These are phyloP conservation scores for Tagetes erecta DNA, from an alignment of 129 eudicot genomes.

Conservation along the genomic window DNA sequence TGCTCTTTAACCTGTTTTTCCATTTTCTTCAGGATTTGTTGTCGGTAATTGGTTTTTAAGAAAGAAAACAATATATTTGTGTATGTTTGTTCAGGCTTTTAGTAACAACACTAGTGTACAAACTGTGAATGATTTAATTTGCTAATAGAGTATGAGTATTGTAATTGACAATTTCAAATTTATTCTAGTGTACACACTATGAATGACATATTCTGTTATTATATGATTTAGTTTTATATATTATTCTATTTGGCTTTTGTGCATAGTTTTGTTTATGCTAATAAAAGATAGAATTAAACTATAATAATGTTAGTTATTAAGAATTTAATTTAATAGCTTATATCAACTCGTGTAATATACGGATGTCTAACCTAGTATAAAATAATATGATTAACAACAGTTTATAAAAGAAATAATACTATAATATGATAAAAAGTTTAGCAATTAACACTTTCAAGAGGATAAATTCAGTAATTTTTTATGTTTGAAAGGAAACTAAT, in stretches of 20 bases:
- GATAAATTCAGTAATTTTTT: no score
- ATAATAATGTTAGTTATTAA: no score
- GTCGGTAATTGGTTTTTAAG: constrained; percentile 25
- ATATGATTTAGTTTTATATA: background rate
- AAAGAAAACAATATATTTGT: background rate
- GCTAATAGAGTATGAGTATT: no score
- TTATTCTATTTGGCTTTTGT: background rate
- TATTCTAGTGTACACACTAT: background rate
- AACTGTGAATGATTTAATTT: background rate
- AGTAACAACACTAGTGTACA: background rate
- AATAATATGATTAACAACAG: no score
- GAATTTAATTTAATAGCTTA: background rate
- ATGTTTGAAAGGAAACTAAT: no score
- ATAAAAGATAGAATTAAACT: background rate
- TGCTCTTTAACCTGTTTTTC: constrained; percentile 19
- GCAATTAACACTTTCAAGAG: no score
- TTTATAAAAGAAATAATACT: no score
- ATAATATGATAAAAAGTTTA: no score
- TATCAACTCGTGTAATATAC: no score
- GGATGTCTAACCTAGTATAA: no score
- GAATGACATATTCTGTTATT: background rate
- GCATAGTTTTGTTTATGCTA: background rate
- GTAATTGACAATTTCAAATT: no score
- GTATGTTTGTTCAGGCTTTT: background rate
- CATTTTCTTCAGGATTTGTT: constrained; percentile 35